These are phyloP conservation scores for Dryadomyces quercivorus DNA, from an alignment of 2,329 filamentous ascomycete species.

Conservation along the genomic window DNA sequence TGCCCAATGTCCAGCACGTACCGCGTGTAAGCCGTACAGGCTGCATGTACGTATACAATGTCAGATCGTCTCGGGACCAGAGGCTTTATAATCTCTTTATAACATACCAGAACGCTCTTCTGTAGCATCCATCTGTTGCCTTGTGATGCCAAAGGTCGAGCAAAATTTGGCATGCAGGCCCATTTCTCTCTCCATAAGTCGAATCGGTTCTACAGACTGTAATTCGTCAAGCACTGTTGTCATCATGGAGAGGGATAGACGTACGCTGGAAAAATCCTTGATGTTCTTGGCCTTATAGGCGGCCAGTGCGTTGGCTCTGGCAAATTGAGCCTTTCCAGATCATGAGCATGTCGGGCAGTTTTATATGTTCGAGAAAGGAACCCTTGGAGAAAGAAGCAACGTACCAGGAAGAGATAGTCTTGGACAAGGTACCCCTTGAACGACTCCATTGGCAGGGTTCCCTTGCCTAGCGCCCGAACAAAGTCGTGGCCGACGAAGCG, in stretches of 20 bases:
- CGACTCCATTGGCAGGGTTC: conserved; percentile 58
- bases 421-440: conserved; percentile 88
- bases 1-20: conserved; percentile 73
- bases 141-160: conserved; percentile 63
- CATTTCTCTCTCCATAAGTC: conserved; percentile 70
- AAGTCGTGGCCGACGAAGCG: conserved; percentile 73
- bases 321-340: conserved; percentile 59
- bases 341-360: not conserved
- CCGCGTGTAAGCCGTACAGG: conserved; percentile 28
- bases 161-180: conserved; percentile 75
- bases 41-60: conserved; percentile 13
- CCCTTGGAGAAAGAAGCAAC: too few species aligned
- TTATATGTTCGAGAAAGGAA: too few species aligned
- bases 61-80: not conserved
- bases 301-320: conserved; percentile 72
- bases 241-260: not conserved
- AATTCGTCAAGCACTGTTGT: not conserved
- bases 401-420: conserved; percentile 79
- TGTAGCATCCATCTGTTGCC: conserved; percentile 57
- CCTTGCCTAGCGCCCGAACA: conserved; percentile 62
- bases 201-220: conserved; percentile 44
- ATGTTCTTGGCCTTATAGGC: conserved; percentile 73
- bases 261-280: conserved; percentile 47
- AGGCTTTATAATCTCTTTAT: not conserved
- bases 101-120: conserved; percentile 60